Evolutionary conservation across 2,329 filamentous ascomycete species (phyloP).

Genomic region (Didymella keratinophila): DNA sequence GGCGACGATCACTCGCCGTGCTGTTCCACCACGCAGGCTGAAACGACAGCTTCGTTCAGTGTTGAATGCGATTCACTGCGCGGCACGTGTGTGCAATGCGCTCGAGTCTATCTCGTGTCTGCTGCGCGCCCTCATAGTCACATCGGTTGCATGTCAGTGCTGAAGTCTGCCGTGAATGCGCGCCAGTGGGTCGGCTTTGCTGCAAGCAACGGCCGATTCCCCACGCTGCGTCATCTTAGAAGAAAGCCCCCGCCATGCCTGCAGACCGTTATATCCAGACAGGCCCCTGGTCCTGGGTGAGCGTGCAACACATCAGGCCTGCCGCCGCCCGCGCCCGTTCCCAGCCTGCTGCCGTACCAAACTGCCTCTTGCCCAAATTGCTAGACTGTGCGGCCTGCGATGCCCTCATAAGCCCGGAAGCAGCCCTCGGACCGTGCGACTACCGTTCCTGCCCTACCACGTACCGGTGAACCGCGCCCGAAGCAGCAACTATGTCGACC

Average conservation of each 20-base stretch:
- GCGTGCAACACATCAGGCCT: slow-evolving; percentile 21
- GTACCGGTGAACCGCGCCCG: slow-evolving; percentile 21
- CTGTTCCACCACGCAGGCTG: slow-evolving; percentile 1
- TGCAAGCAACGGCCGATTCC: slow-evolving; percentile 18
- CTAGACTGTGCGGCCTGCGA: slow-evolving; percentile 22
- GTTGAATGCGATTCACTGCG: neutral
- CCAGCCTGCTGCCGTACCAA: slow-evolving; percentile 16
- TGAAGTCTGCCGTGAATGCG: slow-evolving; percentile 1
- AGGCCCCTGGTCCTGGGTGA: slow-evolving; percentile 35
- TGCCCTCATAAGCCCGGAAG: slow-evolving; percentile 20
- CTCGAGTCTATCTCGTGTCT: neutral
- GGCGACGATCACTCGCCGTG: slow-evolving; percentile 6
- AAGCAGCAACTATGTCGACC: slow-evolving; percentile 44
- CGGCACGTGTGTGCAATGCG: slow-evolving; percentile 2
- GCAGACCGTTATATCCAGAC: slow-evolving; percentile 16
- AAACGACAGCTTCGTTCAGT: neutral
- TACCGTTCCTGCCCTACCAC: slow-evolving; percentile 25
- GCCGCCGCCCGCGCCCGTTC: slow-evolving; percentile 7
- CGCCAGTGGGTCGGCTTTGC: slow-evolving; percentile 17
- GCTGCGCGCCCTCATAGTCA: slow-evolving; percentile 2
- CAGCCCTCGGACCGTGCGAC: slow-evolving; percentile 22
- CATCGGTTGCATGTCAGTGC: neutral
- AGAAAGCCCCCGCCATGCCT: slow-evolving; percentile 34
- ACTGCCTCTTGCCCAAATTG: neutral
- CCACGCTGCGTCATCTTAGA: slow-evolving; percentile 21